Evolutionary conservation across 805 yeast genomes (phyloP).

Genomic region (Nakazawaea peltata): DNA sequence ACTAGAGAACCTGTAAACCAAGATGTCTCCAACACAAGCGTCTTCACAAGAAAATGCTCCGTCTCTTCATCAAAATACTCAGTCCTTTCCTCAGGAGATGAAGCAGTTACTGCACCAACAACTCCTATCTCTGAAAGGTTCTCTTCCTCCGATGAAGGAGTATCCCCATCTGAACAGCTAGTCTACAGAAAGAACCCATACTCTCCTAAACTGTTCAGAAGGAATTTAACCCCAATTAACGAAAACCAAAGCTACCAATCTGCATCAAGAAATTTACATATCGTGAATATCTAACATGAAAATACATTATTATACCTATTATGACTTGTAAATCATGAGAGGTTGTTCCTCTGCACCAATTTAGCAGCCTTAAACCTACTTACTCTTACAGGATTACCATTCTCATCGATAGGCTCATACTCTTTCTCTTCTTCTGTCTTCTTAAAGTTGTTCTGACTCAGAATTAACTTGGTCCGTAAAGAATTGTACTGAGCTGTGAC

Average conservation of each 20-base stretch:
- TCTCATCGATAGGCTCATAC: slow-evolving; percentile 60
- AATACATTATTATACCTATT: not conserved
- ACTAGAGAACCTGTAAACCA: too few relatives aligned
- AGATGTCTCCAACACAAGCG: too few relatives aligned
- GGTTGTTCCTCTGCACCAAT: slow-evolving; percentile 7
- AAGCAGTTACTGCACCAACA: slow-evolving; percentile 2
- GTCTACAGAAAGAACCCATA: slow-evolving; percentile 2
- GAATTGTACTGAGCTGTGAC: slow-evolving; percentile 49
- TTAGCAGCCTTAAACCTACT: slow-evolving; percentile 65
- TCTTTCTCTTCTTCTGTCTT: slow-evolving; percentile 43
- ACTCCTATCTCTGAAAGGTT: not conserved
- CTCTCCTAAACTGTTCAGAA: slow-evolving; percentile 3
- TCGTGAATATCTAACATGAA: too few relatives aligned
- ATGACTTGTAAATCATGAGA: not conserved
- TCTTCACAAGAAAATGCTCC: slow-evolving; percentile 9
- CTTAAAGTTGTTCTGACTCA: slow-evolving; percentile 31
- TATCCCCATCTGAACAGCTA: not conserved
- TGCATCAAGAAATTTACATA: too few relatives aligned
- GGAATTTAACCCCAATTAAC: slow-evolving; percentile 6
- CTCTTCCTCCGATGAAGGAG: not conserved
- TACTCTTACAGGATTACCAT: slow-evolving; percentile 47
- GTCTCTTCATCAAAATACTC: slow-evolving; percentile 3
- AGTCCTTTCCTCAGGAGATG: not conserved
- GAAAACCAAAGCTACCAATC: slow-evolving; percentile 6
- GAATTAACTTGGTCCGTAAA: slow-evolving; percentile 43